Evolutionary conservation across 2,329 filamentous ascomycete genomes (phyloP).

Genomic region (Talaromyces sp.): DNA sequence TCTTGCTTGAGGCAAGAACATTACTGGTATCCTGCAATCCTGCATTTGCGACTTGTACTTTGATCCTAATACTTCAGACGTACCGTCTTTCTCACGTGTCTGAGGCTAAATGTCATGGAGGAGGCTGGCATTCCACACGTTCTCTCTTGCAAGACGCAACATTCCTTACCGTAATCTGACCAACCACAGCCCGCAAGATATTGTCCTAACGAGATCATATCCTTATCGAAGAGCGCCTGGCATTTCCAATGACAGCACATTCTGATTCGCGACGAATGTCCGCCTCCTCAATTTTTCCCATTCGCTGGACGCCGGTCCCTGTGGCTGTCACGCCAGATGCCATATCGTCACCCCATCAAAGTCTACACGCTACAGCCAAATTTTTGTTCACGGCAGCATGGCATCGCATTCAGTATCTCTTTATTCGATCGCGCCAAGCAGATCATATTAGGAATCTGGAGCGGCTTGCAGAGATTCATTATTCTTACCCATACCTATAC

Average conservation of each 20-base stretch:
- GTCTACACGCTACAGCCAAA: not conserved
- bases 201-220: not conserved
- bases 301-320: constrained; percentile 15
- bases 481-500: not conserved
- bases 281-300: constrained; percentile 14
- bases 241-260: constrained; percentile 3
- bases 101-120: not conserved
- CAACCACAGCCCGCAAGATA: constrained; percentile 11
- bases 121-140: constrained; percentile 17
- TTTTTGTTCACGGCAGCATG: not conserved
- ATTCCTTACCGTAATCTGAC: constrained; percentile 13
- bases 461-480: not conserved
- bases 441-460: not conserved
- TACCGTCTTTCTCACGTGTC: constrained; percentile 4
- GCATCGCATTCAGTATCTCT: not conserved
- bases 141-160: constrained; percentile 1
- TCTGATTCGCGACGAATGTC: constrained; percentile 12
- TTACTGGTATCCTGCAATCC: not conserved
- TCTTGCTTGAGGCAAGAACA: constrained; percentile 14
- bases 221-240: constrained; percentile 4
- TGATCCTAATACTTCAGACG: not conserved
- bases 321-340: constrained; percentile 3
- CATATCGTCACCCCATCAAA: constrained; percentile 5
- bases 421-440: not conserved
- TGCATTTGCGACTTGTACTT: not conserved